phyloP scores from a whole-genome alignment of 768 basidiomycete species.

The Suillus decipiens region DNA sequence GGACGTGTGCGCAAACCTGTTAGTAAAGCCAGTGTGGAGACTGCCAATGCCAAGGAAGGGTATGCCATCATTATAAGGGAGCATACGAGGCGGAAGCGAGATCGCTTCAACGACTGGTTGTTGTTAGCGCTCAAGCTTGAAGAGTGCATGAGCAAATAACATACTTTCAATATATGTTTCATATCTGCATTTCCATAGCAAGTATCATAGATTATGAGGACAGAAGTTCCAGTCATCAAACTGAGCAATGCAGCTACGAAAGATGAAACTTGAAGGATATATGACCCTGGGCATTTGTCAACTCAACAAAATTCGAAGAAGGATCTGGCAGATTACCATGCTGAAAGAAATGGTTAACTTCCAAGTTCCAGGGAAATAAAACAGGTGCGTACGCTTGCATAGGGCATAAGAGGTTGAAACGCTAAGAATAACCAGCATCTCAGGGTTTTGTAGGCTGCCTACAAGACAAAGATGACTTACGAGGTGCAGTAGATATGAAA shows the following conservation, averaged over 20 bases:
- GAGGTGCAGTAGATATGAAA: not conserved
- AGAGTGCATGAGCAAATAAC: not conserved
- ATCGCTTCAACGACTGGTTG: not conserved
- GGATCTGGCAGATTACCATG: not conserved
- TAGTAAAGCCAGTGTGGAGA: not conserved
- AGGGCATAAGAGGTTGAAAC: slow-evolving; percentile 1
- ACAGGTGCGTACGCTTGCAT: not conserved
- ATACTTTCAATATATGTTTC: not conserved
- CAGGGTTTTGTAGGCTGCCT: not conserved
- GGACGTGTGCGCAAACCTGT: not conserved
- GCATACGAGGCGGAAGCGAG: not conserved
- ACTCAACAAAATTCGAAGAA: not conserved
- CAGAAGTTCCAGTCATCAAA: slow-evolving; percentile 3
- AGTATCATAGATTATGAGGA: slow-evolving; percentile 1
- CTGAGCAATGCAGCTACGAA: not conserved
- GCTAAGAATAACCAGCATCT: not conserved
- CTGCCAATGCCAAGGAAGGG: not conserved
- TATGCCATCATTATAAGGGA: not conserved
- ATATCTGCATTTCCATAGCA: not conserved
- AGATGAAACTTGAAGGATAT: slow-evolving; percentile 1
- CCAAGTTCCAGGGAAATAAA: not conserved
- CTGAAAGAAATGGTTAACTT: not conserved
- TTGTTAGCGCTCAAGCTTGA: not conserved
- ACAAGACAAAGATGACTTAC: not conserved
- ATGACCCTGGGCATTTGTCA: not conserved